Conservation (phyloP, 1,139 yeast genomes). For the Sugiyamaella pinicola region DNA sequence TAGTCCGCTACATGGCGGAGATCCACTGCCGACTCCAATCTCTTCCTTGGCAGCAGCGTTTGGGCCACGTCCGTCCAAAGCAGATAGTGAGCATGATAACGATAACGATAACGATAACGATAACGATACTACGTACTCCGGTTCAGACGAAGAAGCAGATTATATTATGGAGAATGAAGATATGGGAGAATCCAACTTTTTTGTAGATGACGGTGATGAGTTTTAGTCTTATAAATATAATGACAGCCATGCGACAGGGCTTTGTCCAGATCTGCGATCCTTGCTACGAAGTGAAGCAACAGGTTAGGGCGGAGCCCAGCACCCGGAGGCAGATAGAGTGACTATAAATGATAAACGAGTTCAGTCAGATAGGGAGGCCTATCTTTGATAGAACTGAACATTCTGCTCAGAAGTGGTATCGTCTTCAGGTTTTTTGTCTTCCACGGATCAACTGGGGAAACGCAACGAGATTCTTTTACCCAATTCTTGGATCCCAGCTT, state of each 20-base stretch:
- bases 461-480: constrained; percentile 90
- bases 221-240: constrained; percentile 1
- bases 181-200: constrained; percentile 23
- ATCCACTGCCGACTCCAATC: neutral
- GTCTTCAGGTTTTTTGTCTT: constrained; percentile 85
- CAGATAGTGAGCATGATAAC: neutral
- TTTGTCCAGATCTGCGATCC: too few relatives aligned
- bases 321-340: constrained; percentile 1
- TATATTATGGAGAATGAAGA: constrained; percentile 23
- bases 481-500: constrained; percentile 75
- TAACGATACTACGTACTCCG: too few relatives aligned
- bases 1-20: neutral
- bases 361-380: constrained; percentile 47
- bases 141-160: constrained; percentile 15
- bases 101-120: neutral
- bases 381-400: constrained; percentile 84
- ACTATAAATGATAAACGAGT: neutral
- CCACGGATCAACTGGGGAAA: constrained; percentile 87
- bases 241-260: too few relatives aligned
- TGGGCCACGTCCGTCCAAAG: neutral
- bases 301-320: too few relatives aligned
- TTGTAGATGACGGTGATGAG: constrained; percentile 28
- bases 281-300: too few relatives aligned
- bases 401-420: constrained; percentile 89
- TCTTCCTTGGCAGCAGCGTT: too few relatives aligned